These are phyloP conservation scores for Rhodomyrtus tomentosa DNA, from an alignment of 345 rosid genomes.

Conservation along the genomic window DNA sequence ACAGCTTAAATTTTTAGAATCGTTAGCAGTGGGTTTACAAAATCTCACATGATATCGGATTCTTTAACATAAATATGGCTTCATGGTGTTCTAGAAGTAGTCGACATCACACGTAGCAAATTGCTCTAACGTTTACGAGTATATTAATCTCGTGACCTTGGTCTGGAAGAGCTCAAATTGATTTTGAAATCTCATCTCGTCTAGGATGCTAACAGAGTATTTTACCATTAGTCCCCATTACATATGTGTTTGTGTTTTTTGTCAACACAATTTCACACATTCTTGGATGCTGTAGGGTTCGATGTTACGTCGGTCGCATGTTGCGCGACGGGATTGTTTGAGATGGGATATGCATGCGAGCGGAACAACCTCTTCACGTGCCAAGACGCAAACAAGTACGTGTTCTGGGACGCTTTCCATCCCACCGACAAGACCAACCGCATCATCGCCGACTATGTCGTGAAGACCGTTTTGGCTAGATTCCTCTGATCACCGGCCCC, in stretches of 20 bases:
- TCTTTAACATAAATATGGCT: too few species aligned
- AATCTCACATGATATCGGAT: too few species aligned
- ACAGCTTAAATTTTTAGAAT: too few species aligned
- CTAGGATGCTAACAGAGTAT: not conserved
- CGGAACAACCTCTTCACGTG: slow-evolving; percentile 24
- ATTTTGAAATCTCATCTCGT: not conserved
- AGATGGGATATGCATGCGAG: slow-evolving; percentile 52
- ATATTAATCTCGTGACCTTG: not conserved
- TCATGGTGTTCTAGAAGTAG: too few species aligned
- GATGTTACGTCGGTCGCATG: slow-evolving; percentile 40
- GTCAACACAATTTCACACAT: not conserved
- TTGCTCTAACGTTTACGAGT: too few species aligned
- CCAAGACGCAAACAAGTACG: slow-evolving; percentile 43
- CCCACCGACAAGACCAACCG: slow-evolving; percentile 24
- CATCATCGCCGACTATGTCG: slow-evolving; percentile 11
- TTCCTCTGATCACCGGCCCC: slow-evolving; percentile 1
- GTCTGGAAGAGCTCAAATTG: not conserved
- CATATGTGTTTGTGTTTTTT: not conserved
- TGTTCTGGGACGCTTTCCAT: slow-evolving; percentile 46
- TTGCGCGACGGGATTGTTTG: slow-evolving; percentile 54
- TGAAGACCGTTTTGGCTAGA: slow-evolving; percentile 6
- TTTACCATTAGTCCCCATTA: too few species aligned
- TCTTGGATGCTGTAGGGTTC: slow-evolving; percentile 16
- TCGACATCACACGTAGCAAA: not conserved
- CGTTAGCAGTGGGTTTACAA: too few species aligned